Base-by-base conservation (phyloP, 2,329 filamentous ascomycete species). In the Claviceps monticola region DNA sequence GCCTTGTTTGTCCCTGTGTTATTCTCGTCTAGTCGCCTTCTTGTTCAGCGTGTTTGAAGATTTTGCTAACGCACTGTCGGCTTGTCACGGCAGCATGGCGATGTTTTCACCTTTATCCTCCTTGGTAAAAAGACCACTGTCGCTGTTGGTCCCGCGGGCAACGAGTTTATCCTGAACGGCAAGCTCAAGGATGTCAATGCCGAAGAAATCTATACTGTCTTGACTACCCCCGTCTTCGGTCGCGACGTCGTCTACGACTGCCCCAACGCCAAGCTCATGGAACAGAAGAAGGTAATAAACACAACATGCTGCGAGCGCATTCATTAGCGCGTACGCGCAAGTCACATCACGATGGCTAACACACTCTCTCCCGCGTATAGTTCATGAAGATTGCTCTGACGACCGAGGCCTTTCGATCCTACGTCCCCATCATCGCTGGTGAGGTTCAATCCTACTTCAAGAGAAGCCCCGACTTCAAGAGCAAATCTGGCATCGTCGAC, bases 71-170 rank as follows among this genome's bases (percentile, higher is more conserved):
- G 21, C 19, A 19, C 4, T 19, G 21, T 7, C 36, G 45, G 3
- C 26, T 17, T 37, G 44, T 29, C 4, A 39, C 36, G n/a, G 46
- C 57, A 89, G 85, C 86, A 91, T 66, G 89, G 89, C 64, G 86
- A 95, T 68, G 81, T 89, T 63, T 95, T 93, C 66, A 95, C 89
- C 17, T 95, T 95, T 62, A 72, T 94, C 54, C 79, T 95, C 48
- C 82, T 95, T 50, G 88, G 89, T 60, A 89, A 86, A 74, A 91
- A 88, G 71, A 93, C 86, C 46, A 95, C 89, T 3, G 88, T 94
- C 44, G 89, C 82, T 59, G 71, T 95, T 55, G 88, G 89, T 51
- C 82, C 84, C 38, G 78, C 83, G 58, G 88, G 88, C 58, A 95
- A 94, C 66, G 87, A 95, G 59, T 94, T 95, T 67, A 89, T 95